Evolutionary conservation across 106 monocot genomes (phyloP), one percentile per base, ranked within the genome.

Genomic region (Alisma plantagoaquatica): DNA sequence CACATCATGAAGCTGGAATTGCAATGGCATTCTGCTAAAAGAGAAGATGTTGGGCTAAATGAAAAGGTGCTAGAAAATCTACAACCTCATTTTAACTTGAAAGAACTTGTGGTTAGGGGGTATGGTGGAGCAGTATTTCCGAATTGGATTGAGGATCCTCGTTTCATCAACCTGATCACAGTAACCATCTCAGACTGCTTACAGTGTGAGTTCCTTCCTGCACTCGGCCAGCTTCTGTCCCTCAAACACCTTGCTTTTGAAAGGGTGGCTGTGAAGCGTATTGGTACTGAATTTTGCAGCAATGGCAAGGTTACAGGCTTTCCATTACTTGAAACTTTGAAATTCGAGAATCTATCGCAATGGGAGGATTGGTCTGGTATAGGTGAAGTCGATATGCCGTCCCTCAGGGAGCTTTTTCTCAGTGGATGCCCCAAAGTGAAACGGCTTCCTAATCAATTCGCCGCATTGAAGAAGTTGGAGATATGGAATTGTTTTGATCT

Each of bases 251-350:
- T 79, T 17, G 41, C 30, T 14, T 33, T 79, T 22, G 31, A 69
- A 31, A 43, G 20, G 17, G 47, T 74, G 0, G 43, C 51, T 23
- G 47, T 48, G 10, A 48, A 60, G 31, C 18, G 15, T 2, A 60
- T 60, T 26, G 24, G 10, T 2, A 23, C 45, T 16, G 44, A 33
- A 11, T 79, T 77, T 55, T 68, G 63, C 19, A 59, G 68, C 12
- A 33, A 10, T 12, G 18, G 25, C 27, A 44, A 17, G 26, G 2
- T 22, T 4, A 15, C 27, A 32, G 31, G 47, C 20, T 79, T 79
- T 66, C 70, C 38, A 11, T 65, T 57, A 1, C 33, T 75, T 10
- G 43, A 79, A 52, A 73, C 45, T 26, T 62, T 80, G 46, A 38
- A 49, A 42, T 62, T 80, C 29, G 58, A 66, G 43, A 52, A 41